These are phyloP conservation scores for Backusella morwellensis DNA, from an alignment of 192 early-diverging fungal genomes.

Conservation along the genomic window DNA sequence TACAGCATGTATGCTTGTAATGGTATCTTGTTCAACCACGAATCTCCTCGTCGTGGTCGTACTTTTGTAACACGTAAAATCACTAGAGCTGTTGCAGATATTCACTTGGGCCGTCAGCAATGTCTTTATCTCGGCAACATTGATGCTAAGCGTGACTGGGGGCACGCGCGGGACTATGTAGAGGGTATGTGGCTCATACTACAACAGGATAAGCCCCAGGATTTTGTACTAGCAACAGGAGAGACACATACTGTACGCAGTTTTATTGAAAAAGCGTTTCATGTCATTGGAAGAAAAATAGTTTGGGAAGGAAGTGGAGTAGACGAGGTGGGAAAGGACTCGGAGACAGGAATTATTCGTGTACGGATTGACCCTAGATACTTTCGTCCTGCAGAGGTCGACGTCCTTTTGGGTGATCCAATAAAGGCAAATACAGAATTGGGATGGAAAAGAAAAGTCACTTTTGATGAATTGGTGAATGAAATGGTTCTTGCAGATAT, in stretches of 20 bases:
- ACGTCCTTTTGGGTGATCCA: constrained; percentile 68
- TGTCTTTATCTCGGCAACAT: constrained; percentile 72
- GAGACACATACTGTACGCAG: constrained; percentile 78
- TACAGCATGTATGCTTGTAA: constrained; percentile 78
- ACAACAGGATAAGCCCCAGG: constrained; percentile 67
- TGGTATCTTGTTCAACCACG: constrained; percentile 76
- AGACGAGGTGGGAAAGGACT: constrained; percentile 56
- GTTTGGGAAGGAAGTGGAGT: constrained; percentile 61
- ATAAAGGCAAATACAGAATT: constrained; percentile 63
- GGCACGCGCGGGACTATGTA: constrained; percentile 71
- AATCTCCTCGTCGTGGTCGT: constrained; percentile 67
- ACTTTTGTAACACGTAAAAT: constrained; percentile 81
- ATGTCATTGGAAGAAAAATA: constrained; percentile 54
- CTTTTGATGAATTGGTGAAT: constrained; percentile 61
- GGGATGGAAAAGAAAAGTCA: constrained; percentile 63
- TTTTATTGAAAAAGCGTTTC: constrained; percentile 76
- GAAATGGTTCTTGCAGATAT: constrained; percentile 66
- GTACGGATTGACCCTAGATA: constrained; percentile 66
- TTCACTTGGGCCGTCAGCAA: constrained; percentile 61
- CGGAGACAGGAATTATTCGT: constrained; percentile 47
- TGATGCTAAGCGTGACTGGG: constrained; percentile 78
- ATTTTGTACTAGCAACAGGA: constrained; percentile 74
- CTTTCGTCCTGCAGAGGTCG: constrained; percentile 78
- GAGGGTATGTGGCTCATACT: constrained; percentile 82
- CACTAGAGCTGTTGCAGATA: constrained; percentile 70